These are phyloP conservation scores for Fusarium compactum DNA, from an alignment of 2,329 filamentous ascomycete genomes.

Conservation along the genomic window DNA sequence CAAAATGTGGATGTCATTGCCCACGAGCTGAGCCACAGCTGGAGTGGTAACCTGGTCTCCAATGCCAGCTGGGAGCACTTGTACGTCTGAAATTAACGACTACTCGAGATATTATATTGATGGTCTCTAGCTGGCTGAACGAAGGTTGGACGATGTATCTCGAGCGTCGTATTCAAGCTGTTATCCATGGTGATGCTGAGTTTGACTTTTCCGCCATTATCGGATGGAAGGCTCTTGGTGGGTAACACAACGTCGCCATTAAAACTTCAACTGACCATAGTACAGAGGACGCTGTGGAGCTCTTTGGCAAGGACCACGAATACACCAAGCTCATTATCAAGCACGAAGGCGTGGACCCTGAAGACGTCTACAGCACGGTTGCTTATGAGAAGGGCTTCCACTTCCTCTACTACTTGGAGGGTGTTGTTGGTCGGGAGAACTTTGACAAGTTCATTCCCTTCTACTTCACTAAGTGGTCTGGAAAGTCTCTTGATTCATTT, in stretches of 20 bases:
- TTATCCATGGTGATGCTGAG: conserved; percentile 83
- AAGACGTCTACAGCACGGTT: conserved; percentile 92
- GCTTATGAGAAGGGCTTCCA: conserved; percentile 98
- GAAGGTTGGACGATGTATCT: conserved; percentile 96
- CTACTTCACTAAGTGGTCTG: conserved; percentile 88
- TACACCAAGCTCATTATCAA: conserved; percentile 93
- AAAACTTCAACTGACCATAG: conserved; percentile 22
- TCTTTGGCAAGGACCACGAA: conserved; percentile 85
- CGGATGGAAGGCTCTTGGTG: conserved; percentile 87
- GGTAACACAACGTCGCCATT: conserved; percentile 32
- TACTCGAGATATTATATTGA: conserved; percentile 4
- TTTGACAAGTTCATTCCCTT: conserved; percentile 97
- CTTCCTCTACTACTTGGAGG: conserved; percentile 92
- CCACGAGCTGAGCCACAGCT: conserved; percentile 81
- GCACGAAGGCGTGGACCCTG: conserved; percentile 90
- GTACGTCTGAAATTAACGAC: conserved; percentile 55
- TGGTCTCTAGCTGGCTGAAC: conserved; percentile 68
- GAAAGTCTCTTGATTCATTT: conserved; percentile 90
- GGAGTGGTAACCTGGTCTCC: conserved; percentile 89
- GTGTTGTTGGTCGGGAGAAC: conserved; percentile 82
- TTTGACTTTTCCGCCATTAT: conserved; percentile 97
- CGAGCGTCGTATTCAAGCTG: conserved; percentile 84
- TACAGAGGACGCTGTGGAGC: conserved; percentile 78
- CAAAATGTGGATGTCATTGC: conserved; percentile 98
- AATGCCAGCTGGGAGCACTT: conserved; percentile 86